Base-by-base conservation (phyloP, 129 eudicot genomes). In the Ambrosia artemisiifolia region DNA sequence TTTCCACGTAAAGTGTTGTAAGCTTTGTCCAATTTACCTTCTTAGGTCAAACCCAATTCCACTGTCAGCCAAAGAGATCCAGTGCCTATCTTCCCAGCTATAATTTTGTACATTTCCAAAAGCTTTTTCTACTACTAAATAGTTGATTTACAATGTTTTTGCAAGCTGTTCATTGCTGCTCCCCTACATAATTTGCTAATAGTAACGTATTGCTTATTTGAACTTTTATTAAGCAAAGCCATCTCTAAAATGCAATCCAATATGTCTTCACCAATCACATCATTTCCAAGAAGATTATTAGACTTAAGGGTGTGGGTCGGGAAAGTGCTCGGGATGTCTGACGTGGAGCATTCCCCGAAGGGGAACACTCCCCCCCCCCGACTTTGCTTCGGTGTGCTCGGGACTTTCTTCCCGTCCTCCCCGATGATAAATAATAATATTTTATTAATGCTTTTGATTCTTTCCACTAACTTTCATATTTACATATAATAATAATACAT, bases 1-100 rank as follows among this genome's bases (percentile, higher is more conserved):
- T 66, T 44, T 44, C 42, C 28, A 66, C 40, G 11, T 44, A 28
- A 66, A 66, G 71, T 44, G 71, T 44, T 14, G 57, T 66, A 66
- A 66, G 56, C 6, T 66, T 46, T 44, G 11, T 6, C 24, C 55
- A 66, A 24, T 19, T 0, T 20, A 10, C 11, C 40, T 66, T 9
- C 3, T 6, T 13, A 66, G 20, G 56, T 44, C 44, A 19, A 66
- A 7, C 3, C 18, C 33, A 66, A 44, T 66, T 20, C 7, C 36
- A 47, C 57, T 0, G 13, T 66, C 28, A 11, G 42, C 19, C 11
- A 66, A 66, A 66, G 71, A 24, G 32, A 44, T 43, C 13, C 20
- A 11, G 2, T 44, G 55, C 10, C 2, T 20, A 44, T 44, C 51
- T 64, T 40, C 5, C 4, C 69, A 64, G 3, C 18, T 0, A 40